A percentile compares a stretch with the other conserved stretches of the same genome.
phyloP scores from a whole-genome alignment of 2,329 filamentous ascomycete genomes.

The Fusarium camptoceras region DNA sequence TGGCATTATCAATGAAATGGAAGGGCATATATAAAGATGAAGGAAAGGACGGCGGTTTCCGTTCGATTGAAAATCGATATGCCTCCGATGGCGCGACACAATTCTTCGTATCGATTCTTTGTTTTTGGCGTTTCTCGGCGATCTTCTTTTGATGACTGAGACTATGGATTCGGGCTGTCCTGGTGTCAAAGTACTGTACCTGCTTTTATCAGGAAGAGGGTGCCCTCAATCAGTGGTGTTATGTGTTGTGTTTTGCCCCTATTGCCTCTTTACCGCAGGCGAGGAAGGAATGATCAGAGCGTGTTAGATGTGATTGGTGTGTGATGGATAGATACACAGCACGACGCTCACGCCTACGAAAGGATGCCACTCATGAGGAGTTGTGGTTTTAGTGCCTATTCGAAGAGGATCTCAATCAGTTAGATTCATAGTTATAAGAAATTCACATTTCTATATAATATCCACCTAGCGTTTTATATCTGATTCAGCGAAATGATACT shows the following conservation, averaged over 20 bases:
- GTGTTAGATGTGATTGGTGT: slow-evolving; percentile 28
- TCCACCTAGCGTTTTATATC: background rate
- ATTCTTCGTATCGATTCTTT: slow-evolving; percentile 40
- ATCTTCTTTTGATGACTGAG: slow-evolving; percentile 25
- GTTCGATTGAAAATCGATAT: slow-evolving; percentile 48
- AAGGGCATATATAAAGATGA: slow-evolving; percentile 41
- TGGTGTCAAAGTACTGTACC: slow-evolving; percentile 31
- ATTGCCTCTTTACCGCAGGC: slow-evolving; percentile 21
- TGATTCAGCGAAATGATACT: background rate
- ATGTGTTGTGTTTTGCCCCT: slow-evolving; percentile 31
- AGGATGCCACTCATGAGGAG: slow-evolving; percentile 30
- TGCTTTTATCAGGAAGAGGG: slow-evolving; percentile 9
- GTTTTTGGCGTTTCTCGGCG: slow-evolving; percentile 19
- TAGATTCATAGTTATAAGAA: slow-evolving; percentile 30
- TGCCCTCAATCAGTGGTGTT: slow-evolving; percentile 12
- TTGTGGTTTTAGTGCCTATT: slow-evolving; percentile 20
- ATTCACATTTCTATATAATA: slow-evolving; percentile 9
- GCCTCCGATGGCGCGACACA: slow-evolving; percentile 43
- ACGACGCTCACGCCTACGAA: slow-evolving; percentile 42
- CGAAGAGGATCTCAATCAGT: slow-evolving; percentile 23
- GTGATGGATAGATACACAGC: slow-evolving; percentile 38
- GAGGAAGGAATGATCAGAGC: slow-evolving; percentile 34
- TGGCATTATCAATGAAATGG: slow-evolving; percentile 46
- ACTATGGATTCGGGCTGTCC: slow-evolving; percentile 30
- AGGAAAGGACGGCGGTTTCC: slow-evolving; percentile 45